Evolutionary conservation across 164 flowering plant genomes (phyloP).

Genomic region (Macadamia tetraphylla): DNA sequence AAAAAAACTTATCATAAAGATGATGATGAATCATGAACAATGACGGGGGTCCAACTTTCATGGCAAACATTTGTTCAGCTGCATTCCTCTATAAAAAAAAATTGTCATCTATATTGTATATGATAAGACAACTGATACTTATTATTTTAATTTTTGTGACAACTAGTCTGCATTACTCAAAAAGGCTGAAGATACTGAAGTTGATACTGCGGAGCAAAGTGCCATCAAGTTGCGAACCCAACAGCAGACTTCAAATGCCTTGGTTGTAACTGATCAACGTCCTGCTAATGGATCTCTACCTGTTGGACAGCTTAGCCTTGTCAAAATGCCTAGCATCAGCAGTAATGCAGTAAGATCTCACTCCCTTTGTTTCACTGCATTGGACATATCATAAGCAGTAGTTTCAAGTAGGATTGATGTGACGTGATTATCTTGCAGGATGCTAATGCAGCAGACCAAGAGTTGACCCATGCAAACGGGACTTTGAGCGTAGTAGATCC

Average conservation of each 20-base stretch:
- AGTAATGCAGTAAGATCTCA: slow-evolving; percentile 42
- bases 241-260: slow-evolving; percentile 85
- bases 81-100: neutral
- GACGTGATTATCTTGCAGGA: slow-evolving; percentile 40
- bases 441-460: slow-evolving; percentile 35
- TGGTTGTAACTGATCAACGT: slow-evolving; percentile 72
- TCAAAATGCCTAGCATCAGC: slow-evolving; percentile 65
- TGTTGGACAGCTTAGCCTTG: slow-evolving; percentile 54
- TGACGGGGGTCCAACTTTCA: neutral
- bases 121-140: neutral
- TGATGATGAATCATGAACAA: too few species aligned
- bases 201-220: slow-evolving; percentile 97
- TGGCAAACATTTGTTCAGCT: neutral
- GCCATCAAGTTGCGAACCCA: slow-evolving; percentile 86
- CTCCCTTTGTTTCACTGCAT: neutral
- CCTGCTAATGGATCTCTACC: slow-evolving; percentile 66
- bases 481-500: slow-evolving; percentile 51
- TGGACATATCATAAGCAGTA: neutral
- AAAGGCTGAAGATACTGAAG: slow-evolving; percentile 87
- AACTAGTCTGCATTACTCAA: slow-evolving; percentile 81
- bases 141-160: slow-evolving; percentile 9
- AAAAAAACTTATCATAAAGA: too few species aligned
- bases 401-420: slow-evolving; percentile 2
- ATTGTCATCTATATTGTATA: neutral
- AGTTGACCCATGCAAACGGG: slow-evolving; percentile 54